Evolutionary conservation across 345 rosid species (phyloP).

Genomic region (Corymbia maculata): DNA sequence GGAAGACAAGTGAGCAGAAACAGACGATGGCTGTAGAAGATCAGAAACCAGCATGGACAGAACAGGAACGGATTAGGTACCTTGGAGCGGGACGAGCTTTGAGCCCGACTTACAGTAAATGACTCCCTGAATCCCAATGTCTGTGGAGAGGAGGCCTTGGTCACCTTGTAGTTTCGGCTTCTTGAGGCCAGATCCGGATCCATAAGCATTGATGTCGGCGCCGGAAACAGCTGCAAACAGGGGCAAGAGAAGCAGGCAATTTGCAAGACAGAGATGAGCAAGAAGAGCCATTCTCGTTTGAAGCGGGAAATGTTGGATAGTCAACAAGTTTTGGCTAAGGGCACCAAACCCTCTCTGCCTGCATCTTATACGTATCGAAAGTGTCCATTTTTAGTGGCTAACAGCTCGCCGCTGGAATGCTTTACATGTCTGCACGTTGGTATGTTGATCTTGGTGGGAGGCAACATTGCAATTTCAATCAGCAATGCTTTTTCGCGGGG

Average conservation of each 20-base stretch:
- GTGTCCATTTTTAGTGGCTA: background rate
- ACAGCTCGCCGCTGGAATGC: background rate
- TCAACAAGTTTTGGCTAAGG: background rate
- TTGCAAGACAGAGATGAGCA: background rate
- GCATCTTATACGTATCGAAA: background rate
- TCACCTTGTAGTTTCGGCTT: slow-evolving; percentile 4
- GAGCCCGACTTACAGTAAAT: slow-evolving; percentile 40
- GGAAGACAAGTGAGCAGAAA: background rate
- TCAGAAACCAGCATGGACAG: background rate
- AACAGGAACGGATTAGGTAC: slow-evolving; percentile 6
- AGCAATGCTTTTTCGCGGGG: background rate
- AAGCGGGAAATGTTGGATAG: background rate
- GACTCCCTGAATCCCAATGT: slow-evolving; percentile 49
- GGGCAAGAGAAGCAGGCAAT: background rate
- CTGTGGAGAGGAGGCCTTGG: slow-evolving; percentile 23
- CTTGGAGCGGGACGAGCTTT: slow-evolving; percentile 35
- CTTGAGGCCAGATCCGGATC: background rate
- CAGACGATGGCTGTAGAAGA: background rate
- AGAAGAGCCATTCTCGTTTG: background rate
- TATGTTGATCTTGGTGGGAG: background rate
- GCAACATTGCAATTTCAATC: background rate
- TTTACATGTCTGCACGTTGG: background rate
- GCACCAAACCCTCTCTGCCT: background rate
- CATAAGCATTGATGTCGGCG: background rate
- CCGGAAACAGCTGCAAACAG: background rate